Percentiles rank a stretch among this genome's conserved stretches.
Evolutionary conservation across 2,329 filamentous ascomycete genomes (phyloP).

Genomic region (Fusarium buxicola): DNA sequence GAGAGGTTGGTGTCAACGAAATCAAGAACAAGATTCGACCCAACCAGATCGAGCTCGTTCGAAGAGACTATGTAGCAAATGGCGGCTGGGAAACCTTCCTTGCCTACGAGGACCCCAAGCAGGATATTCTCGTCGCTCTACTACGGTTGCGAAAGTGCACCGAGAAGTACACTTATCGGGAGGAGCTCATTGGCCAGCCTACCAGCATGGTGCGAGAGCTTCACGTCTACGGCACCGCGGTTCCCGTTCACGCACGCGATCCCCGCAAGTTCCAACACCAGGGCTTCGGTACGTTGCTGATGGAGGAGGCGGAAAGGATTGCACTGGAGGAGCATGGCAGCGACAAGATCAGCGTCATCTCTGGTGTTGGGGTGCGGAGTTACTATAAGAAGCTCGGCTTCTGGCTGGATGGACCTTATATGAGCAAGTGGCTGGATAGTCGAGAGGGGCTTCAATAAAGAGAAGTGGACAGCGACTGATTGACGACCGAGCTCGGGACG

Average conservation of each 20-base stretch:
- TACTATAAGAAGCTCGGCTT: constrained; percentile 97
- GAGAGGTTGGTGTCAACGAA: constrained; percentile 98
- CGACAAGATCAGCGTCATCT: constrained; percentile 95
- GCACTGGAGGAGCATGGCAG: constrained; percentile 95
- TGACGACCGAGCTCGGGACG: constrained; percentile 20
- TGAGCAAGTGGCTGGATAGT: constrained; percentile 73
- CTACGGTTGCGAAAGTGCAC: constrained; percentile 92
- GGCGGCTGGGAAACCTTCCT: constrained; percentile 99
- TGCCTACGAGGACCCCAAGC: constrained; percentile 97
- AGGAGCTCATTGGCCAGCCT: constrained; percentile 85
- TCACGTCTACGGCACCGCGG: constrained; percentile 96
- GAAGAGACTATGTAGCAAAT: constrained; percentile 94
- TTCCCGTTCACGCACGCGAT: constrained; percentile 96
- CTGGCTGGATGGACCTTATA: constrained; percentile 91
- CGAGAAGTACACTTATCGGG: constrained; percentile 89
- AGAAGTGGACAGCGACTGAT: not conserved
- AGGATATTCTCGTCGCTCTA: constrained; percentile 95
- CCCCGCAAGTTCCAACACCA: constrained; percentile 98
- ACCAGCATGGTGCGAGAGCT: constrained; percentile 94
- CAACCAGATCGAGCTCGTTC: constrained; percentile 93
- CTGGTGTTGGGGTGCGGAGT: constrained; percentile 94
- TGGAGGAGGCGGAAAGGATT: constrained; percentile 98
- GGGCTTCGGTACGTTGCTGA: constrained; percentile 93
- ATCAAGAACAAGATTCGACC: constrained; percentile 99
- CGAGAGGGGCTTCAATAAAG: constrained; percentile 40